phyloP scores from a whole-genome alignment of 306 rosid genomes.

The Sesbania bispinosa region DNA sequence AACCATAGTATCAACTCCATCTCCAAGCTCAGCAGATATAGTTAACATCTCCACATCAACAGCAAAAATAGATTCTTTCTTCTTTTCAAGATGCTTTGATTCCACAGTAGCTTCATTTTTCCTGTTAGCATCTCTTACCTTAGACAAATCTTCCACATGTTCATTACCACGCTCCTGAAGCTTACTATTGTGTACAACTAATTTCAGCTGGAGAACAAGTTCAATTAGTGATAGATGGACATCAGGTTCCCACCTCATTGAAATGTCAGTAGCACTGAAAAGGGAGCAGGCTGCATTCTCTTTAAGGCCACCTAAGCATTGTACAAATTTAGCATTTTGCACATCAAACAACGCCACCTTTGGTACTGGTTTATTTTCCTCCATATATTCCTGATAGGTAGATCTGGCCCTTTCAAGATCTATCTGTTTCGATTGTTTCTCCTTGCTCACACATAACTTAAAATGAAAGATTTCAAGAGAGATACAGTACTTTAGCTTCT shows the following conservation, averaged over 20 bases:
- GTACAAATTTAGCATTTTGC: slow-evolving; percentile 80
- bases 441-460: slow-evolving; percentile 72
- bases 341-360: slow-evolving; percentile 65
- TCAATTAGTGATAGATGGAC: slow-evolving; percentile 72
- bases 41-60: slow-evolving; percentile 83
- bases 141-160: slow-evolving; percentile 31
- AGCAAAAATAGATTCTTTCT: slow-evolving; percentile 76
- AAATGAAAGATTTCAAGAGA: slow-evolving; percentile 68
- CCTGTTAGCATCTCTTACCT: slow-evolving; percentile 36
- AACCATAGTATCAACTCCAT: slow-evolving; percentile 83
- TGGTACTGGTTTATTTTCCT: slow-evolving; percentile 49
- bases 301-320: slow-evolving; percentile 70
- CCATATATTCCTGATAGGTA: slow-evolving; percentile 71
- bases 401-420: slow-evolving; percentile 82
- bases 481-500: slow-evolving; percentile 57
- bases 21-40: slow-evolving; percentile 83
- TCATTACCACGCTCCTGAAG: slow-evolving; percentile 52
- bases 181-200: slow-evolving; percentile 57
- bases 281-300: slow-evolving; percentile 76
- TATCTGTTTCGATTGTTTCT: slow-evolving; percentile 69
- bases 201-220: slow-evolving; percentile 67
- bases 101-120: slow-evolving; percentile 46
- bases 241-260: slow-evolving; percentile 91
- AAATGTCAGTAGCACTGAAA: slow-evolving; percentile 85
- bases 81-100: slow-evolving; percentile 53